phyloP scores from a whole-genome alignment of 208 protist genomes.

The Trypanosomatidae sp. region DNA sequence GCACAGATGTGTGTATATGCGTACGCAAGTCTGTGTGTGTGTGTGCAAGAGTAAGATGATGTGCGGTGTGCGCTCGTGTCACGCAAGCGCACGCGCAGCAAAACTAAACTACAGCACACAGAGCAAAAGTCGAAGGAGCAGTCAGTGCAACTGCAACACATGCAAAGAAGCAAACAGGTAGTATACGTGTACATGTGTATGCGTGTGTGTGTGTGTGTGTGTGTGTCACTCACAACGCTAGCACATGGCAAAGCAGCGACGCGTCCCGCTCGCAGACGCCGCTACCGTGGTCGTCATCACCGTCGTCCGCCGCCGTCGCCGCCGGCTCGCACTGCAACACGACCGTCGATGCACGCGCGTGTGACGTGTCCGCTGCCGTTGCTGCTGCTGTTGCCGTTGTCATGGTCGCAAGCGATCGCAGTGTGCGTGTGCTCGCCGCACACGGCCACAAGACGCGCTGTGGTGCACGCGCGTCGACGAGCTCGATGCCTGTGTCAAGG shows the following conservation, averaged over 20 bases:
- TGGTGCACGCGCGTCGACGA: slow-evolving; percentile 21
- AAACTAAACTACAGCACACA: too few species aligned
- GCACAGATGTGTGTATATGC: too few species aligned
- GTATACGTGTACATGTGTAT: too few species aligned
- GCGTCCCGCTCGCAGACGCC: background rate
- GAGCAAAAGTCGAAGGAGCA: too few species aligned
- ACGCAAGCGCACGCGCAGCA: too few species aligned
- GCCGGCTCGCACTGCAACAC: background rate
- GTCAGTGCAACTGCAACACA: too few species aligned
- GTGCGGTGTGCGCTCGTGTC: too few species aligned
- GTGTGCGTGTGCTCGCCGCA: background rate
- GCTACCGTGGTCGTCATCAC: background rate
- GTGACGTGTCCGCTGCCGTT: too few species aligned
- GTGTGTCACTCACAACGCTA: background rate
- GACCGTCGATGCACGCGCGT: background rate
- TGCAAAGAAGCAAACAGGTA: too few species aligned
- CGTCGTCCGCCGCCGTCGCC: background rate
- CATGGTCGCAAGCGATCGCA: background rate
- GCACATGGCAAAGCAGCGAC: background rate
- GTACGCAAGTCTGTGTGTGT: too few species aligned
- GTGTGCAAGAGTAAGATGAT: too few species aligned
- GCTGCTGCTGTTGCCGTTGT: background rate
- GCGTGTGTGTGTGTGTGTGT: background rate
- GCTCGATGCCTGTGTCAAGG: slow-evolving; percentile 23
- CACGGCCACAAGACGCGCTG: slow-evolving; percentile 33